These are phyloP conservation scores for Globisporangium solare DNA, from an alignment of 352 stramenopile species.

Conservation along the genomic window DNA sequence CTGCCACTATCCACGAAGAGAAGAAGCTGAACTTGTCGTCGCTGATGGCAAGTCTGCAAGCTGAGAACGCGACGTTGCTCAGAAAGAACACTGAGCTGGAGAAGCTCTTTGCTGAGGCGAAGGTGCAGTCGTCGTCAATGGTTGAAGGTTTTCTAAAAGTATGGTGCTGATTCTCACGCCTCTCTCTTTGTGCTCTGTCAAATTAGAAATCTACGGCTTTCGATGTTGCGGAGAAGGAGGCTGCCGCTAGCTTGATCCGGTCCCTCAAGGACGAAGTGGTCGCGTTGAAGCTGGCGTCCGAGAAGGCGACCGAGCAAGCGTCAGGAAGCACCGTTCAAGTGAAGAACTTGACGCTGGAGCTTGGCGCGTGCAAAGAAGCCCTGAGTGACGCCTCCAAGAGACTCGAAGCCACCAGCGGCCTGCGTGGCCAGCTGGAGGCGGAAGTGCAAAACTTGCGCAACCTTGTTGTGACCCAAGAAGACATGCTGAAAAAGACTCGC, in stretches of 20 bases:
- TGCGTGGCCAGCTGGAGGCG: conserved; percentile 24
- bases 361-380: conserved; percentile 30
- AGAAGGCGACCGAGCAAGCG: conserved; percentile 30
- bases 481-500: conserved; percentile 69
- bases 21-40: conserved; percentile 25
- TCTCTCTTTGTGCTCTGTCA: background rate
- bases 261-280: conserved; percentile 56
- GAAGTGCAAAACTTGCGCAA: conserved; percentile 42
- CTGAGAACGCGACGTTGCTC: conserved; percentile 12
- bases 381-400: conserved; percentile 28
- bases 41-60: conserved; percentile 27
- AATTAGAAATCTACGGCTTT: conserved; percentile 15
- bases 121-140: background rate
- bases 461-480: conserved; percentile 40
- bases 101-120: conserved; percentile 15
- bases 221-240: conserved; percentile 34
- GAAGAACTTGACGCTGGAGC: conserved; percentile 28
- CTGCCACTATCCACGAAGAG: conserved; percentile 22
- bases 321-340: conserved; percentile 24
- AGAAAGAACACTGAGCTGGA: conserved; percentile 21
- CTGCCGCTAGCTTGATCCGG: conserved; percentile 23
- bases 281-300: conserved; percentile 29
- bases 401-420: conserved; percentile 25
- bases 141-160: background rate
- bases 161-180: background rate